Base-by-base conservation (phyloP, 1,284 basidiomycete genomes). In the Fomitopsis schrenkii region DNA sequence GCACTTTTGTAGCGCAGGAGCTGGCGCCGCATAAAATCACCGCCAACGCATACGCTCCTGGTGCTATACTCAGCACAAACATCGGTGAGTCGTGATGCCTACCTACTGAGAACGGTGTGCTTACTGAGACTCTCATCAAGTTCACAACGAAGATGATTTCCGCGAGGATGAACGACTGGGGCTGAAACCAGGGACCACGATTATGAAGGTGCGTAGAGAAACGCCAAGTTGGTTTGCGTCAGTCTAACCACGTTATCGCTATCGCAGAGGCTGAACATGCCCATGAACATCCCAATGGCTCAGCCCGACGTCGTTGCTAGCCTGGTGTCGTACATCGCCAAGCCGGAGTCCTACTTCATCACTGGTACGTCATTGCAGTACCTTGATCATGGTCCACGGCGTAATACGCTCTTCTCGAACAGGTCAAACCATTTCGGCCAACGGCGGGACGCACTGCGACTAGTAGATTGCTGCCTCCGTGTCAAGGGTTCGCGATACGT, bases 261-360 rank as follows among this genome's bases (percentile, higher is more conserved):
- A 9, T 42, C 17, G 48, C 15, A 59, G 46, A 22, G 26, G 15
- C 22, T 59, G 35, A 48, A 48, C 26, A 40, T 52, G 35, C 46
- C 46, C 2, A 26, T 41, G 41, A 46, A 53, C 19, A 35, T 33
- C 3, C 58, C 58, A 30, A 28, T 42, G 28, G 58, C 38, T 15
- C 26, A 54, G 7, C 50, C 50, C 22, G 58, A 54, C 19, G 55
- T 57, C 30, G 40, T 63, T 12, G 59, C 48, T 38, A 54, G 59
- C 57, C 7, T 62, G 15, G 60, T 64, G 7, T 62, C 60, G 14
- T 62, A 64, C 48, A 46, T 64, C 2, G 60, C 55, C n/a, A 64
- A 64, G 42, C 63, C 58, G 8, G 63, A 64, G 42, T 46, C 60
- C 1, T 50, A 62, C 44, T 64, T 64, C 44, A 55, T 64, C 2